Percentiles rank a stretch among this genome's conserved stretches.
Conservation (phyloP, 306 rosid genomes). For the Prunus armeniaca region DNA sequence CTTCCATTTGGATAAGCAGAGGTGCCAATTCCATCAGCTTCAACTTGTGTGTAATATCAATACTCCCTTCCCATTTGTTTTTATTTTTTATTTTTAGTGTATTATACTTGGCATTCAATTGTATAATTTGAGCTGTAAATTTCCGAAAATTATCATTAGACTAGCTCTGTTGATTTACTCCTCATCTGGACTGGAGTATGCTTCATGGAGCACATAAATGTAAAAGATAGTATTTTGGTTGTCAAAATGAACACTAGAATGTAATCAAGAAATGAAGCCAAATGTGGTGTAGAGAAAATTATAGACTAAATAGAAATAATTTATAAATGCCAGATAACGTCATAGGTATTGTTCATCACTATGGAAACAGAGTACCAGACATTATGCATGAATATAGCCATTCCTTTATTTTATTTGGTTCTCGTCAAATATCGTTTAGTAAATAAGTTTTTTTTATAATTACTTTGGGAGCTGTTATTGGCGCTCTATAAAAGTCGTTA, state of each 20-base stretch:
- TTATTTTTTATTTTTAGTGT: background rate
- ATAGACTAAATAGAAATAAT: too few species aligned
- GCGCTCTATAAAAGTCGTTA: too few species aligned
- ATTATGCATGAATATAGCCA: too few species aligned
- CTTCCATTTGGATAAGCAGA: slow-evolving; percentile 7
- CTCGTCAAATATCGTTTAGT: too few species aligned
- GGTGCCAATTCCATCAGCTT: background rate
- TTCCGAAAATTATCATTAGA: background rate
- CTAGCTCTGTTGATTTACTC: background rate
- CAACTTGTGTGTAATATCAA: background rate
- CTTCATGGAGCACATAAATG: background rate
- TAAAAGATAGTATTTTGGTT: background rate
- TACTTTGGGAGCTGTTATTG: too few species aligned
- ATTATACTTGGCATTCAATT: background rate
- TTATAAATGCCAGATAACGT: too few species aligned
- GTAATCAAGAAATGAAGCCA: background rate
- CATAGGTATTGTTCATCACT: too few species aligned
- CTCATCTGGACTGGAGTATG: background rate
- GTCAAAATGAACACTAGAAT: background rate
- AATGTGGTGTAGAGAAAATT: too few species aligned
- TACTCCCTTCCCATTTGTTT: background rate
- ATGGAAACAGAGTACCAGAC: too few species aligned
- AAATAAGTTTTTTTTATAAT: too few species aligned
- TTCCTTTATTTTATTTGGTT: too few species aligned
- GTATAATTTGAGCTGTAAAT: slow-evolving; percentile 7